A percentile compares a stretch with the other conserved stretches of the same genome.
Conservation (phyloP, 768 basidiomycete species). For the Rhizopogon vesiculosus region DNA sequence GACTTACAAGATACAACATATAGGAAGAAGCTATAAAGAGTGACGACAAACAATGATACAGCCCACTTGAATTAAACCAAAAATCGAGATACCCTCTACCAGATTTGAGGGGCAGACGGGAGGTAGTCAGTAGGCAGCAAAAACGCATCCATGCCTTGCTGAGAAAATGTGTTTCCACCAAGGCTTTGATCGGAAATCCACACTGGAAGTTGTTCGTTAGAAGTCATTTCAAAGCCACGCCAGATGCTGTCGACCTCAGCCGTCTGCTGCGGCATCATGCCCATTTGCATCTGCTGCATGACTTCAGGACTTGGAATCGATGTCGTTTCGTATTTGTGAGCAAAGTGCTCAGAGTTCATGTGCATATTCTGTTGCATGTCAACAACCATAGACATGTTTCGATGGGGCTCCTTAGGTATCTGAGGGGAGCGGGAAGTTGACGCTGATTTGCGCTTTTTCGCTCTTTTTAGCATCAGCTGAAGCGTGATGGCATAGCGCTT, state of each 20-base stretch:
- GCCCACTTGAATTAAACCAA: neutral
- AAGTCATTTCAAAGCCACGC: slow-evolving; percentile 68
- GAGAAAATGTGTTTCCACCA: slow-evolving; percentile 69
- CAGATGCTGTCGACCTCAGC: slow-evolving; percentile 61
- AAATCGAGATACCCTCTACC: slow-evolving; percentile 37
- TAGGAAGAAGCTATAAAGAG: slow-evolving; percentile 13
- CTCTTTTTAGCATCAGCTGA: slow-evolving; percentile 82
- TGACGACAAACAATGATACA: slow-evolving; percentile 3
- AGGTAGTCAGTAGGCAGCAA: slow-evolving; percentile 72
- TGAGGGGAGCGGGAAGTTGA: slow-evolving; percentile 62
- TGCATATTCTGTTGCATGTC: slow-evolving; percentile 34
- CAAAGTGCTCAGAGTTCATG: slow-evolving; percentile 45
- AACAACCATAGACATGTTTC: slow-evolving; percentile 41
- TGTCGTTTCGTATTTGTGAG: slow-evolving; percentile 49
- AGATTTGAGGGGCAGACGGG: slow-evolving; percentile 68
- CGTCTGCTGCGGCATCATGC: slow-evolving; percentile 18
- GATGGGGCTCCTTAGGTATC: slow-evolving; percentile 49
- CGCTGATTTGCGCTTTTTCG: slow-evolving; percentile 52
- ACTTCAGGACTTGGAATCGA: slow-evolving; percentile 28
- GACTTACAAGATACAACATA: slow-evolving; percentile 13
- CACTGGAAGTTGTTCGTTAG: slow-evolving; percentile 73
- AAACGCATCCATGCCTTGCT: slow-evolving; percentile 85
- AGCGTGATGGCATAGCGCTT: slow-evolving; percentile 90
- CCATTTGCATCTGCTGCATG: slow-evolving; percentile 28
- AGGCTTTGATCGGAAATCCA: slow-evolving; percentile 85